These are phyloP conservation scores for Colletotrichum theobromicola DNA, from an alignment of 2,329 filamentous ascomycete genomes.

Conservation along the genomic window DNA sequence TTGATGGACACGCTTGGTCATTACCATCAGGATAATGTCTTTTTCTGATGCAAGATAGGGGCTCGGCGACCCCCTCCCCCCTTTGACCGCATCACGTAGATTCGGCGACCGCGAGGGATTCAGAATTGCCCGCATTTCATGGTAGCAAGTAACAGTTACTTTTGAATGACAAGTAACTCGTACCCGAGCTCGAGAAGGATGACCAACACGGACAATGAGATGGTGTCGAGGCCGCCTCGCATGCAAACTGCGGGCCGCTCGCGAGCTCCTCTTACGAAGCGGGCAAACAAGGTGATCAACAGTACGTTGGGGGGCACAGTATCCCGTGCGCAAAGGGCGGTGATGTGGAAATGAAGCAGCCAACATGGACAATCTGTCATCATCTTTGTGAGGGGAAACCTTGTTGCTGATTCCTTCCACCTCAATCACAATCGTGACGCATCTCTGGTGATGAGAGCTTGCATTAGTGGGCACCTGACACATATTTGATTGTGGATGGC, in stretches of 20 bases:
- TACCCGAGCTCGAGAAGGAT: neutral
- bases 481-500: constrained; percentile 5
- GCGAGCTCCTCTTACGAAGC: neutral
- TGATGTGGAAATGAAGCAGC: neutral
- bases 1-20: neutral
- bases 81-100: neutral
- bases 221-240: neutral
- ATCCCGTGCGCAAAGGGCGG: neutral
- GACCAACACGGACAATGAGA: neutral
- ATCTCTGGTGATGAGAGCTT: constrained; percentile 6
- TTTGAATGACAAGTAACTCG: neutral
- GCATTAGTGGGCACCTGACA: constrained; percentile 15
- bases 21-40: neutral
- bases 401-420: neutral
- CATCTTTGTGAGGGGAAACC: neutral
- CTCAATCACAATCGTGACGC: neutral
- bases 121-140: neutral
- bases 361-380: neutral
- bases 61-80: neutral
- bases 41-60: neutral
- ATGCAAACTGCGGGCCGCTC: constrained; percentile 11
- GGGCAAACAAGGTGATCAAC: neutral
- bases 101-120: neutral
- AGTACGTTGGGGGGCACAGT: neutral
- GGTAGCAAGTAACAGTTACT: neutral